A percentile compares a stretch with the other conserved stretches of the same genome.
These are phyloP conservation scores for Kalmusia sp. DNA, from an alignment of 2,329 filamentous ascomycete genomes.

Conservation along the genomic window DNA sequence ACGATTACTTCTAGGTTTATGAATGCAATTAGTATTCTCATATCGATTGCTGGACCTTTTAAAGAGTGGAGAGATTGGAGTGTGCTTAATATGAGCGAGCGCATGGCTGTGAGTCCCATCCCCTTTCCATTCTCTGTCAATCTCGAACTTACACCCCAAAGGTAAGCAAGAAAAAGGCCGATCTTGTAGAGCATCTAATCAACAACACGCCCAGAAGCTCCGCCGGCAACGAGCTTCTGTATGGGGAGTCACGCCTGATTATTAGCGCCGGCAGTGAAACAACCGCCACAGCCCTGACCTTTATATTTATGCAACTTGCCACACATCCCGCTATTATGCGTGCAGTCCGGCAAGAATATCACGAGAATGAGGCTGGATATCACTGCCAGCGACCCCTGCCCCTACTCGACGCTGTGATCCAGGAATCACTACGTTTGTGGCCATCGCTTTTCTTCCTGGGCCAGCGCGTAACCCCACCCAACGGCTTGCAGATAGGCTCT, in stretches of 20 bases:
- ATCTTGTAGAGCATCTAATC: conserved; percentile 34
- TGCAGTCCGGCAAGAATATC: conserved; percentile 29
- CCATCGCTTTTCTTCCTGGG: conserved; percentile 33
- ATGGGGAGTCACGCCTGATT: conserved; percentile 39
- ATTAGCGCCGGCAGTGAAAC: conserved; percentile 52
- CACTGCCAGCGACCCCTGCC: conserved; percentile 13
- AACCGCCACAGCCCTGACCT: conserved; percentile 59
- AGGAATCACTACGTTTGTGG: conserved; percentile 36
- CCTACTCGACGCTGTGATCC: conserved; percentile 42
- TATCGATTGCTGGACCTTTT: conserved; percentile 30
- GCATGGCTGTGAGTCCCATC: conserved; percentile 26
- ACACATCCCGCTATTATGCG: conserved; percentile 23
- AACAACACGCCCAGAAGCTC: conserved; percentile 18
- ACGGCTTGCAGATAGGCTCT: conserved; percentile 31
- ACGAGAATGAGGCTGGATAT: conserved; percentile 15
- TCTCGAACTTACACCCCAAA: conserved; percentile 6
- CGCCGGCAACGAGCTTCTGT: conserved; percentile 27
- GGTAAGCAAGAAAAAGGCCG: conserved; percentile 24
- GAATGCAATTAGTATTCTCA: conserved; percentile 28
- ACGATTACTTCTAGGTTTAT: conserved; percentile 15
- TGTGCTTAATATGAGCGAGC: conserved; percentile 26
- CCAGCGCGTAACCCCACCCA: conserved; percentile 37
- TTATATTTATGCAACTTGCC: conserved; percentile 52
- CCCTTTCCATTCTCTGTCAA: background rate
- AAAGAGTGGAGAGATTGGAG: conserved; percentile 35